Percentiles rank a stretch among this genome's conserved stretches.
These are phyloP conservation scores for Xylariaceae sp. DNA, from an alignment of 2,329 filamentous ascomycete genomes.

Conservation along the genomic window DNA sequence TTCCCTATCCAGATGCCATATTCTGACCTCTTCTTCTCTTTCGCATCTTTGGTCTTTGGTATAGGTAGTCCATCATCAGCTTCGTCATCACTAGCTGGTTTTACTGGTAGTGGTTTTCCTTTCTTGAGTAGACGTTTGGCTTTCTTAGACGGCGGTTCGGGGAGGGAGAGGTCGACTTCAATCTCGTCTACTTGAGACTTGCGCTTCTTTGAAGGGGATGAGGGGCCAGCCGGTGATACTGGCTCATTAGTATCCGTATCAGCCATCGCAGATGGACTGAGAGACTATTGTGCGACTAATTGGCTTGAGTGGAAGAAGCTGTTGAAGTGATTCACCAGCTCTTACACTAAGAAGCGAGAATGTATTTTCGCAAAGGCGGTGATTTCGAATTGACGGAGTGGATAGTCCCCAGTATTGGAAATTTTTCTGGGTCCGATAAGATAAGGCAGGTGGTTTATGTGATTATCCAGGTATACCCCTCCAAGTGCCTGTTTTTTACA, in stretches of 20 bases:
- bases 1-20: conserved; percentile 97
- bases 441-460: conserved; percentile 29
- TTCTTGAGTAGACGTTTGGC: conserved; percentile 90
- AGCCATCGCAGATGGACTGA: conserved; percentile 20
- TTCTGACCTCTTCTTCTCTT: conserved; percentile 69
- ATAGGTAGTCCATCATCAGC: conserved; percentile 40
- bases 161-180: conserved; percentile 86
- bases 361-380: not conserved
- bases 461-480: not conserved
- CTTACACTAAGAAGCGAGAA: not conserved
- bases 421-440: conserved; percentile 43
- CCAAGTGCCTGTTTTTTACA: too few species aligned
- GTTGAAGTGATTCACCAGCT: not conserved
- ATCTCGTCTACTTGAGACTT: conserved; percentile 75
- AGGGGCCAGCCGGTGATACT: conserved; percentile 18
- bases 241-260: conserved; percentile 22
- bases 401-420: conserved; percentile 26
- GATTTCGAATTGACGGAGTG: not conserved
- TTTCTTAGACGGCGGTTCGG: conserved; percentile 94
- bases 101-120: conserved; percentile 63
- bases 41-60: conserved; percentile 45
- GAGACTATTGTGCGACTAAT: not conserved
- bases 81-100: conserved; percentile 50
- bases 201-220: conserved; percentile 65
- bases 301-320: not conserved